Evolutionary conservation across 768 basidiomycete species (phyloP).

Genomic region (Amanita pseudoporphyria): DNA sequence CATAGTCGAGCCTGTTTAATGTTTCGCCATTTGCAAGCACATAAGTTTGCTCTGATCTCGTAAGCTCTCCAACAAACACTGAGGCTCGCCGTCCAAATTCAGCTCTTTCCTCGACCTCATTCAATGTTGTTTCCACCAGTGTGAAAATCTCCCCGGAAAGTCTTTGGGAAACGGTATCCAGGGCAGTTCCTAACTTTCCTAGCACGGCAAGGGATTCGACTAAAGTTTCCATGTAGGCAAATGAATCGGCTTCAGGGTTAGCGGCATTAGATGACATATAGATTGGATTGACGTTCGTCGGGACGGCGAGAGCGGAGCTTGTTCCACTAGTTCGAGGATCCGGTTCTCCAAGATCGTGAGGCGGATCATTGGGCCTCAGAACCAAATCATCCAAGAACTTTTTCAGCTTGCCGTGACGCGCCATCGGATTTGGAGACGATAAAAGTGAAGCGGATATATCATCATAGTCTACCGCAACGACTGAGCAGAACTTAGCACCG

Average conservation of each 20-base stretch:
- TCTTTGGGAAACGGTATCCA: slow-evolving; percentile 80
- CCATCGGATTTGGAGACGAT: slow-evolving; percentile 29
- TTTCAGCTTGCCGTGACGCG: slow-evolving; percentile 40
- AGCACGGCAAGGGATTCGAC: slow-evolving; percentile 89
- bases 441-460: slow-evolving; percentile 25
- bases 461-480: slow-evolving; percentile 54
- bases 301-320: slow-evolving; percentile 6
- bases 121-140: slow-evolving; percentile 78
- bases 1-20: slow-evolving; percentile 15
- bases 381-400: slow-evolving; percentile 58
- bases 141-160: slow-evolving; percentile 75
- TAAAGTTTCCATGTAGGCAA: slow-evolving; percentile 85
- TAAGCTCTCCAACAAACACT: slow-evolving; percentile 24
- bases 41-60: slow-evolving; percentile 43
- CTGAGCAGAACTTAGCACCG: slow-evolving; percentile 24
- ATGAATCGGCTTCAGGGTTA: slow-evolving; percentile 91
- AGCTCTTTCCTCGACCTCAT: slow-evolving; percentile 86
- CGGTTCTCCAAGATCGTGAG: slow-evolving; percentile 49
- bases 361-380: slow-evolving; percentile 70
- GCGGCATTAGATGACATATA: slow-evolving; percentile 14
- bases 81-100: slow-evolving; percentile 60
- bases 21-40: slow-evolving; percentile 30
- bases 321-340: slow-evolving; percentile 17
- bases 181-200: slow-evolving; percentile 74
- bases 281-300: slow-evolving; percentile 8